Evolutionary conservation across 768 basidiomycete species (phyloP).

Genomic region (Punctularia strigosozonata): DNA sequence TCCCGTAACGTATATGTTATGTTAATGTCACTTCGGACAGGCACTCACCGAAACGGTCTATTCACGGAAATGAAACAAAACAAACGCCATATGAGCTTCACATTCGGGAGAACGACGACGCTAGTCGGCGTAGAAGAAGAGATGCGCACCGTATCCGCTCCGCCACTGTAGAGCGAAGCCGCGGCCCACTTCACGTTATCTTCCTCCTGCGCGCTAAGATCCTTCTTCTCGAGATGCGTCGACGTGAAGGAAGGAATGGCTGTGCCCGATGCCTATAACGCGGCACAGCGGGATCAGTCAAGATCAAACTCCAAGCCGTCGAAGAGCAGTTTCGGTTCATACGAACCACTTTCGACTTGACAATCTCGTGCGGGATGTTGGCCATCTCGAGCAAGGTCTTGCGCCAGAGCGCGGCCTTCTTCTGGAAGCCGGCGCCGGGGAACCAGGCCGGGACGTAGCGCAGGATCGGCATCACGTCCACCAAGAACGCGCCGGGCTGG

Average conservation of each 20-base stretch:
- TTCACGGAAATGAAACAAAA: too few relatives aligned
- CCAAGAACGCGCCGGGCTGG: slow-evolving; percentile 23
- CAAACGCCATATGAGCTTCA: slow-evolving; percentile 10
- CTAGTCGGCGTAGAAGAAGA: neutral
- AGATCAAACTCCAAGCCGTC: neutral
- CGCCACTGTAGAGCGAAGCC: slow-evolving; percentile 11
- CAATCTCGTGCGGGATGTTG: slow-evolving; percentile 18
- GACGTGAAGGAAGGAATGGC: slow-evolving; percentile 9
- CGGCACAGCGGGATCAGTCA: neutral
- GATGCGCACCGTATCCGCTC: slow-evolving; percentile 3
- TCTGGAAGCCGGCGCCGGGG: slow-evolving; percentile 25
- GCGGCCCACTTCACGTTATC: slow-evolving; percentile 12
- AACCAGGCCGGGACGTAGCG: slow-evolving; percentile 26
- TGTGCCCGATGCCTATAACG: slow-evolving; percentile 7
- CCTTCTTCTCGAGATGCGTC: slow-evolving; percentile 4
- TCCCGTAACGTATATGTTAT: neutral
- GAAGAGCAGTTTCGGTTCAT: neutral
- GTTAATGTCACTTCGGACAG: too few relatives aligned
- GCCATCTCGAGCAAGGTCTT: slow-evolving; percentile 8
- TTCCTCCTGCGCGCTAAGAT: slow-evolving; percentile 4
- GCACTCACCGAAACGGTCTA: too few relatives aligned
- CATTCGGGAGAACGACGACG: slow-evolving; percentile 2
- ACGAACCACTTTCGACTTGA: slow-evolving; percentile 20
- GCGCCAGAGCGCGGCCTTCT: slow-evolving; percentile 17
- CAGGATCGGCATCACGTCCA: slow-evolving; percentile 22